These are phyloP conservation scores for Phialophora macrospora DNA, from an alignment of 2,329 filamentous ascomycete genomes.

Conservation along the genomic window DNA sequence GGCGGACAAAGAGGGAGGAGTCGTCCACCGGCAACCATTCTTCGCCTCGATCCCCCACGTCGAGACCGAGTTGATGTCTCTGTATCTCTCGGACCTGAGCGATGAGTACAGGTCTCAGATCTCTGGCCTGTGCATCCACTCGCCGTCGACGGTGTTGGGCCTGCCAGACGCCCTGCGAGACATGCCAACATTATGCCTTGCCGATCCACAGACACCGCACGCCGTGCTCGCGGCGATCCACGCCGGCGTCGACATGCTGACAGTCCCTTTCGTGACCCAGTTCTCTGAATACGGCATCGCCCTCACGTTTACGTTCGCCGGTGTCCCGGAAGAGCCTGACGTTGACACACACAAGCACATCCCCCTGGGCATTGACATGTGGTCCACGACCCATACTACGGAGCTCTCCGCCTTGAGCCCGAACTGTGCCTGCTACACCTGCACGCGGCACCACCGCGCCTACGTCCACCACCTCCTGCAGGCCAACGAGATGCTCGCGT, in stretches of 20 bases:
- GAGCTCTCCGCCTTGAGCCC: slow-evolving; percentile 66
- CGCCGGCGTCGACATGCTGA: slow-evolving; percentile 79
- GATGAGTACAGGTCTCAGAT: slow-evolving; percentile 65
- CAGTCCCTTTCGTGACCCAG: slow-evolving; percentile 73
- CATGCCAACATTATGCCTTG: slow-evolving; percentile 76
- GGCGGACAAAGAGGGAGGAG: slow-evolving; percentile 11
- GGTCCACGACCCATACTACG: slow-evolving; percentile 64
- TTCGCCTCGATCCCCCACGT: slow-evolving; percentile 75
- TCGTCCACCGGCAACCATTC: slow-evolving; percentile 57
- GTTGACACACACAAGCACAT: slow-evolving; percentile 1
- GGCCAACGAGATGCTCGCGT: slow-evolving; percentile 95
- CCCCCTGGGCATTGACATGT: slow-evolving; percentile 76
- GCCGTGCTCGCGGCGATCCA: slow-evolving; percentile 75
- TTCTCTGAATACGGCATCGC: slow-evolving; percentile 86
- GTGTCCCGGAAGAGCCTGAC: slow-evolving; percentile 36
- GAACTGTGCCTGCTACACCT: slow-evolving; percentile 80
- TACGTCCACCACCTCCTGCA: slow-evolving; percentile 85
- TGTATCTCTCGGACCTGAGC: slow-evolving; percentile 76
- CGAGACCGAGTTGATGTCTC: slow-evolving; percentile 73
- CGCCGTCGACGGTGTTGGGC: slow-evolving; percentile 69
- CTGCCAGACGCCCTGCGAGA: slow-evolving; percentile 64
- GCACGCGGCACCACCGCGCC: slow-evolving; percentile 79
- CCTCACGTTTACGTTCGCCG: slow-evolving; percentile 75
- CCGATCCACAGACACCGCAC: slow-evolving; percentile 72
- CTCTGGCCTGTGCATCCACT: slow-evolving; percentile 77